Conservation (phyloP, 495 filamentous ascomycete genomes). For the Penicillium lividum region DNA sequence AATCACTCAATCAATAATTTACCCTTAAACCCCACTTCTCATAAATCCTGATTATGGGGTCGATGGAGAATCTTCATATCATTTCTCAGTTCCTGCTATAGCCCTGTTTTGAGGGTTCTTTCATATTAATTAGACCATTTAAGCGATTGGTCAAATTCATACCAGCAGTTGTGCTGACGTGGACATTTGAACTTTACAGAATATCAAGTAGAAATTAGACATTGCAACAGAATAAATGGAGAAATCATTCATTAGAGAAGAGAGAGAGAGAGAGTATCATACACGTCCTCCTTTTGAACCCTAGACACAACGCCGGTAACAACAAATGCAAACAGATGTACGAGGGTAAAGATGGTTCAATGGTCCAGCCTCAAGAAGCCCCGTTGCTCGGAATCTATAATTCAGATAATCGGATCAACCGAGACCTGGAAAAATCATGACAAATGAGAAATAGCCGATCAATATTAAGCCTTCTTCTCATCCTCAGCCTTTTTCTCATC, state of each 20-base stretch:
- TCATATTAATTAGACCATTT: not conserved
- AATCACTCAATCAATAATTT: not conserved
- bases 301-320: slow-evolving; percentile 12
- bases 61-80: not conserved
- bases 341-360: slow-evolving; percentile 9
- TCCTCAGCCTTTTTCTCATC: slow-evolving; percentile 13
- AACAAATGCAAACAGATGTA: slow-evolving; percentile 21
- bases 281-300: slow-evolving; percentile 11
- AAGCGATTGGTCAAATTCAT: not conserved
- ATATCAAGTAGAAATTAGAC: too few species aligned
- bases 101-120: not conserved
- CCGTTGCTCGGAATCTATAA: not conserved
- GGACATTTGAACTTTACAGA: too few species aligned
- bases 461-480: slow-evolving; percentile 11
- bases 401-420: slow-evolving; percentile 3
- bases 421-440: not conserved
- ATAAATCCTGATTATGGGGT: not conserved
- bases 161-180: not conserved
- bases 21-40: not conserved
- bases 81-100: too few species aligned
- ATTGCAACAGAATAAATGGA: not conserved
- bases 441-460: not conserved
- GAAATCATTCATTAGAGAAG: slow-evolving; percentile 18
- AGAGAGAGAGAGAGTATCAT: slow-evolving; percentile 19
- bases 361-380: slow-evolving; percentile 19